A percentile compares a stretch with the other conserved stretches of the same genome.
Evolutionary conservation across 2,329 filamentous ascomycete species (phyloP).

Genomic region (Scedosporium aurantiacum): DNA sequence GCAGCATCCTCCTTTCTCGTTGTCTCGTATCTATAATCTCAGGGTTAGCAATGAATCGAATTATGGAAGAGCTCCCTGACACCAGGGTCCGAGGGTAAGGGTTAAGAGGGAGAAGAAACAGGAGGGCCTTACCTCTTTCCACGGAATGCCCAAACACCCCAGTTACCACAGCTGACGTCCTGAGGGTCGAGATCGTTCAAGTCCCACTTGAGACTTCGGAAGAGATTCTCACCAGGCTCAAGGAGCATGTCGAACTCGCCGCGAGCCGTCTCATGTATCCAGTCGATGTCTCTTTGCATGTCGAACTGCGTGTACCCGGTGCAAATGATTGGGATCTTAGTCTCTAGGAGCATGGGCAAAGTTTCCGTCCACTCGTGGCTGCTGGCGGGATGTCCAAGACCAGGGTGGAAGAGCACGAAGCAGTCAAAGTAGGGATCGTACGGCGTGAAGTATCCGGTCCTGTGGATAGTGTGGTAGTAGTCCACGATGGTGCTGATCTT

Average conservation of each 20-base stretch:
- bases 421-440: slow-evolving; percentile 98
- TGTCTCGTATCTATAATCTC: slow-evolving; percentile 46
- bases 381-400: slow-evolving; percentile 85
- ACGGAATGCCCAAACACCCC: slow-evolving; percentile 93
- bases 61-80: too few relatives aligned
- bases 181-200: slow-evolving; percentile 90
- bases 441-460: slow-evolving; percentile 79
- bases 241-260: slow-evolving; percentile 90
- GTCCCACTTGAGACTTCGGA: slow-evolving; percentile 93
- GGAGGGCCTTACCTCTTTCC: slow-evolving; percentile 68
- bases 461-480: slow-evolving; percentile 94
- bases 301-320: slow-evolving; percentile 96
- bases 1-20: slow-evolving; percentile 36
- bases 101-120: background rate
- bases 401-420: slow-evolving; percentile 94
- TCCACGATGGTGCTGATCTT: slow-evolving; percentile 98
- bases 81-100: background rate
- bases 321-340: slow-evolving; percentile 86
- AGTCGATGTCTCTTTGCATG: slow-evolving; percentile 84
- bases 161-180: slow-evolving; percentile 91
- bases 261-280: slow-evolving; percentile 72
- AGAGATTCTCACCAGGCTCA: slow-evolving; percentile 85
- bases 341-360: slow-evolving; percentile 79
- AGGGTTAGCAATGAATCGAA: slow-evolving; percentile 19
- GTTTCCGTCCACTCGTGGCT: slow-evolving; percentile 92